Percentiles rank a stretch among this genome's conserved stretches.
These are phyloP conservation scores for Salix viminalis DNA, from an alignment of 345 rosid genomes.

Conservation along the genomic window DNA sequence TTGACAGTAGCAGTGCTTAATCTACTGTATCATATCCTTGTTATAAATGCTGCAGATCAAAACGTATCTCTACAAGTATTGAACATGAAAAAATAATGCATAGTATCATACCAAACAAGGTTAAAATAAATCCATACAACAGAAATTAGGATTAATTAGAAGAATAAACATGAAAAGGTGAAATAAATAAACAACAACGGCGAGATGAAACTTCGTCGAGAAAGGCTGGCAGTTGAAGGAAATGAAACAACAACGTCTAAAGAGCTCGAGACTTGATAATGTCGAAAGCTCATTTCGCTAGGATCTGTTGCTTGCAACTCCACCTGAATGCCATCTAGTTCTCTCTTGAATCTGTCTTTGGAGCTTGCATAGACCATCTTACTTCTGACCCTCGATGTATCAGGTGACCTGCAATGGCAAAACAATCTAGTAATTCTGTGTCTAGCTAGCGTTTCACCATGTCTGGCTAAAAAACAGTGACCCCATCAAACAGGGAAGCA, in stretches of 20 bases:
- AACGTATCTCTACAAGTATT: not conserved
- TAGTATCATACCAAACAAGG: not conserved
- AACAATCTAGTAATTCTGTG: not conserved
- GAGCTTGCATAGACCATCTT: constrained; percentile 98
- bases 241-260: constrained; percentile 23
- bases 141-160: not conserved
- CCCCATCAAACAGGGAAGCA: not conserved
- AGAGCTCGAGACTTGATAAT: constrained; percentile 75
- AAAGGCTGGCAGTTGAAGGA: not conserved
- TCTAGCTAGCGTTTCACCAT: not conserved
- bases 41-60: not conserved
- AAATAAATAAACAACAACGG: not conserved
- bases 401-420: constrained; percentile 60
- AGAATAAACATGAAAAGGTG: not conserved
- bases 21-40: not conserved
- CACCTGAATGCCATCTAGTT: constrained; percentile 84
- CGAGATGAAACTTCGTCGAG: not conserved
- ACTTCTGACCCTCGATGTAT: constrained; percentile 66
- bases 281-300: constrained; percentile 96
- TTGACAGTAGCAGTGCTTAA: not conserved
- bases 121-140: not conserved
- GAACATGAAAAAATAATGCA: not conserved
- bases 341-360: constrained; percentile 95
- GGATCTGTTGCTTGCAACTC: constrained; percentile 98
- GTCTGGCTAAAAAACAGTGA: not conserved